These are phyloP conservation scores for Erodium maritimum DNA, from an alignment of 345 rosid species.

Conservation along the genomic window DNA sequence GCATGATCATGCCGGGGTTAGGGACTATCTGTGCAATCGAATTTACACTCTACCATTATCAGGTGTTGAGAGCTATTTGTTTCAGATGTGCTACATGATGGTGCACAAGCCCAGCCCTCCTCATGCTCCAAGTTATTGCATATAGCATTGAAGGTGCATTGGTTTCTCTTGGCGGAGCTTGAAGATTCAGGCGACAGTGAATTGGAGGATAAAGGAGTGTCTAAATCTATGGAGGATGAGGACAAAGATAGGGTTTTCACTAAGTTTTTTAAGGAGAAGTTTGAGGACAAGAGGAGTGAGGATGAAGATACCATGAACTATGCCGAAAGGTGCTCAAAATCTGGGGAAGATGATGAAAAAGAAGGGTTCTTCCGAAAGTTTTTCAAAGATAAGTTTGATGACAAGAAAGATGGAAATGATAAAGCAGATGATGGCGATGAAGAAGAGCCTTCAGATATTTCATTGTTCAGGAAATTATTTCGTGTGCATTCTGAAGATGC, in stretches of 20 bases:
- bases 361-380: constrained; percentile 84
- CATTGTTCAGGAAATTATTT: constrained; percentile 68
- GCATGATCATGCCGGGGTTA: constrained; percentile 87
- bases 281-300: constrained; percentile 68
- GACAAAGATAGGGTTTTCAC: constrained; percentile 77
- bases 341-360: constrained; percentile 70
- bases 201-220: constrained; percentile 28
- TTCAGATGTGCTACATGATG: constrained; percentile 90
- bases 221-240: constrained; percentile 62
- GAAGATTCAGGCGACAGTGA: constrained; percentile 91
- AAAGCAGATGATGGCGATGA: constrained; percentile 49
- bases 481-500: constrained; percentile 91
- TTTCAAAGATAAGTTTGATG: constrained; percentile 76
- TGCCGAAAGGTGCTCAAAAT: constrained; percentile 46
- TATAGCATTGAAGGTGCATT: constrained; percentile 91
- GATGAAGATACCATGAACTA: constrained; percentile 25
- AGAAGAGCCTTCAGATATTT: constrained; percentile 79
- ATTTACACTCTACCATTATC: constrained; percentile 89
- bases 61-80: constrained; percentile 86
- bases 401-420: constrained; percentile 60
- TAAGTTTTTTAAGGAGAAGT: constrained; percentile 70
- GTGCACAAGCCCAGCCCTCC: constrained; percentile 98
- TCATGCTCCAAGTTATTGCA: constrained; percentile 65
- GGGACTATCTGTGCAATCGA: constrained; percentile 94
- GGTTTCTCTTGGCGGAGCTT: constrained; percentile 94